Percentiles rank a stretch among this genome's conserved stretches.
Evolutionary conservation across 805 yeast species (phyloP).

Genomic region (Yamadazyma takamatsuzukensis): DNA sequence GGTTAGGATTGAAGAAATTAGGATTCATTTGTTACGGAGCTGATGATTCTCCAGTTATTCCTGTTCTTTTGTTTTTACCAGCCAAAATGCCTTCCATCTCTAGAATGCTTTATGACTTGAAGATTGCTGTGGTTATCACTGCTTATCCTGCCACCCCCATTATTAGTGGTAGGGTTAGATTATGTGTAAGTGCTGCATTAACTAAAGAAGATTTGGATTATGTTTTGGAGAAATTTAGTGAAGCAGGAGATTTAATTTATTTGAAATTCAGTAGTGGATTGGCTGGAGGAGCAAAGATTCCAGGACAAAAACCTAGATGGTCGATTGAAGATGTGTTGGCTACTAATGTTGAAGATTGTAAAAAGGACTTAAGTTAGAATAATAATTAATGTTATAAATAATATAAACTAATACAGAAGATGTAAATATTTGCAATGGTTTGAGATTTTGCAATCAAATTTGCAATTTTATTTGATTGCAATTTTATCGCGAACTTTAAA

Average conservation of each 20-base stretch:
- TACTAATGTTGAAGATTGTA: conserved; percentile 65
- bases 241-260: conserved; percentile 71
- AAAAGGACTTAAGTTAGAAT: conserved; percentile 14
- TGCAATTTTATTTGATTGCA: too few species aligned
- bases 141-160: conserved; percentile 98
- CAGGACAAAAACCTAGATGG: conserved; percentile 68
- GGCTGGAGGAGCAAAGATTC: conserved; percentile 63
- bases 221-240: conserved; percentile 64
- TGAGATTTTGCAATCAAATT: too few species aligned
- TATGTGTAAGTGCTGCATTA: conserved; percentile 88
- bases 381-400: neutral
- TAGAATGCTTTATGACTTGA: conserved; percentile 70
- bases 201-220: conserved; percentile 92
- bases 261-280: conserved; percentile 76
- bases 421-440: too few species aligned
- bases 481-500: neutral
- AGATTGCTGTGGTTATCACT: conserved; percentile 91
- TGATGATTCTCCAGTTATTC: conserved; percentile 96
- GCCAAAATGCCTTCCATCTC: conserved; percentile 93
- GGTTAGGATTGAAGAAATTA: conserved; percentile 84
- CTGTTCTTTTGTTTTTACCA: conserved; percentile 82
- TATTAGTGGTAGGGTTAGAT: conserved; percentile 82
- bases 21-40: conserved; percentile 95
- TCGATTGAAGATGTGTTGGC: conserved; percentile 71
- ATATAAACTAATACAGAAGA: neutral